phyloP scores from a whole-genome alignment of 1,139 yeast genomes.

The Saccharomyces hybrid region DNA sequence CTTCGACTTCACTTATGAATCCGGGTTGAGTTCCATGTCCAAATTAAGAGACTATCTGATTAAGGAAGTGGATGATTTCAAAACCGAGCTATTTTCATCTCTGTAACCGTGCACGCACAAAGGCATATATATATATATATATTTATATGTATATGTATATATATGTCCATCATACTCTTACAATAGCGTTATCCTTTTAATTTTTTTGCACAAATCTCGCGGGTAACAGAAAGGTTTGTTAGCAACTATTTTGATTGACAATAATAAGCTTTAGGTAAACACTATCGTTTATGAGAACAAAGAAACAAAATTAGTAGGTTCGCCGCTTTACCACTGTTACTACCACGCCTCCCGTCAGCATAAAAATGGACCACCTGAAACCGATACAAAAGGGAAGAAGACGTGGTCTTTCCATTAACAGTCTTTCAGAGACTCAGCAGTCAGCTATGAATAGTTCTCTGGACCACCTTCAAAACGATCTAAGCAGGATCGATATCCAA shows the following conservation, averaged over 20 bases:
- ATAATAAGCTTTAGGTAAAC: too few species aligned
- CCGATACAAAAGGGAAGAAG: slow-evolving; percentile 16
- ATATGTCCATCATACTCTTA: too few species aligned
- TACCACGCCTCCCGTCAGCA: neutral
- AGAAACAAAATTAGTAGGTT: neutral
- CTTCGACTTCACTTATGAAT: slow-evolving; percentile 61
- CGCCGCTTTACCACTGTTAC: neutral
- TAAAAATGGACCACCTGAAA: slow-evolving; percentile 18
- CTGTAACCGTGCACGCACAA: neutral
- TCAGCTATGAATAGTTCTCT: slow-evolving; percentile 26
- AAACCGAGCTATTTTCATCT: slow-evolving; percentile 10
- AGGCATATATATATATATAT: too few species aligned
- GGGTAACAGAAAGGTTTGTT: too few species aligned
- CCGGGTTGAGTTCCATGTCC: slow-evolving; percentile 26
- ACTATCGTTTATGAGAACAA: neutral
- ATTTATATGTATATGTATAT: too few species aligned
- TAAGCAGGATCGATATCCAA: slow-evolving; percentile 27
- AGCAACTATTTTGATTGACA: too few species aligned
- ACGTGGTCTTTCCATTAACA: slow-evolving; percentile 28
- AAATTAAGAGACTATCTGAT: slow-evolving; percentile 23
- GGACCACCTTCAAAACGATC: slow-evolving; percentile 25
- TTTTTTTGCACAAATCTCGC: too few species aligned
- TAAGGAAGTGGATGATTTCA: slow-evolving; percentile 26
- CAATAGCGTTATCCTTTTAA: too few species aligned
- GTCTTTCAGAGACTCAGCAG: slow-evolving; percentile 24